These are phyloP conservation scores for Colletotrichum tamarilloi DNA, from an alignment of 2,329 filamentous ascomycete genomes.

Conservation along the genomic window DNA sequence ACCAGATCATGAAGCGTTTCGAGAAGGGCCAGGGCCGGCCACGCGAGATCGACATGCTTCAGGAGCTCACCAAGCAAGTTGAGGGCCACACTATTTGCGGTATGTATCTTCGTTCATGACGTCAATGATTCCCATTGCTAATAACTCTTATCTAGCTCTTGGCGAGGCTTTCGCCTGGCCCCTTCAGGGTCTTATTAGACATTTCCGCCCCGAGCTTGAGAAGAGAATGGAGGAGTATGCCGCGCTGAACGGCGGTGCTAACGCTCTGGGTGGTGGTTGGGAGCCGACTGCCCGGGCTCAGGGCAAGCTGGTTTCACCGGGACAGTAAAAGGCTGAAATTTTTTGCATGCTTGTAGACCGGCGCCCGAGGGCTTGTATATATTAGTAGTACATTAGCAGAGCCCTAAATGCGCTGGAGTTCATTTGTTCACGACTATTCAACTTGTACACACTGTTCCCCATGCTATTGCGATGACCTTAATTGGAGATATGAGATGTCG, in stretches of 20 bases:
- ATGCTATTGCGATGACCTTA: background rate
- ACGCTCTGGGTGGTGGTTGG: slow-evolving; percentile 88
- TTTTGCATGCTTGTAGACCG: slow-evolving; percentile 33
- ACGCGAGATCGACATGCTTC: slow-evolving; percentile 98
- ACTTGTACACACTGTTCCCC: background rate
- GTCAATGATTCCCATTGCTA: slow-evolving; percentile 37
- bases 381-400: slow-evolving; percentile 38
- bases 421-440: slow-evolving; percentile 16
- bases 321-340: slow-evolving; percentile 73
- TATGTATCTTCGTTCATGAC: slow-evolving; percentile 57
- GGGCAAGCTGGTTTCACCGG: slow-evolving; percentile 88
- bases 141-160: slow-evolving; percentile 67
- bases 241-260: slow-evolving; percentile 74
- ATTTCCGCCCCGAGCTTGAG: slow-evolving; percentile 97
- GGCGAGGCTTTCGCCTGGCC: slow-evolving; percentile 99
- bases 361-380: slow-evolving; percentile 37
- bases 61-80: slow-evolving; percentile 99
- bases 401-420: slow-evolving; percentile 32
- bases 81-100: slow-evolving; percentile 99
- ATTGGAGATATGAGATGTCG: background rate
- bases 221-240: slow-evolving; percentile 87
- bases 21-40: slow-evolving; percentile 89
- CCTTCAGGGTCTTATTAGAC: slow-evolving; percentile 95
- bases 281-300: slow-evolving; percentile 77
- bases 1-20: slow-evolving; percentile 98